Evolutionary conservation across 1,284 basidiomycete species (phyloP).

Genomic region (Trametes sp.): DNA sequence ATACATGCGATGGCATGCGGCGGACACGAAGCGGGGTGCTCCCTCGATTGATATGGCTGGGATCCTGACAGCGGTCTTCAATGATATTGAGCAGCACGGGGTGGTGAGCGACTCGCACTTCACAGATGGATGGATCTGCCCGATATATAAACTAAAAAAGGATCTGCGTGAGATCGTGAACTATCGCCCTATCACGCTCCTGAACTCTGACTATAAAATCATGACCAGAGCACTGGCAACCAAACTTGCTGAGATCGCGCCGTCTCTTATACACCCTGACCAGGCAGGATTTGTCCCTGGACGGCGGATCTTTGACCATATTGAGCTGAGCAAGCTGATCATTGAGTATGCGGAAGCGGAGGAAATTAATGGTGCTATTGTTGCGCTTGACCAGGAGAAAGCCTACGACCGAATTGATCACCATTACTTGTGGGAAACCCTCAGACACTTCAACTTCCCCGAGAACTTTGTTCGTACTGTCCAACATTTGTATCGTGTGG

Average conservation of each 20-base stretch:
- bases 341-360: constrained; percentile 34
- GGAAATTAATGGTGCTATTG: constrained; percentile 31
- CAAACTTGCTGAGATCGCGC: constrained; percentile 25
- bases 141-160: background rate
- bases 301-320: constrained; percentile 36
- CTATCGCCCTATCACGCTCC: constrained; percentile 44
- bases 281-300: constrained; percentile 43
- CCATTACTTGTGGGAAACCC: background rate
- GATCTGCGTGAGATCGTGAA: constrained; percentile 34
- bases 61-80: background rate
- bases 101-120: background rate
- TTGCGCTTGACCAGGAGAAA: too few species aligned
- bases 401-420: too few species aligned
- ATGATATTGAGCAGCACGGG: background rate
- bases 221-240: constrained; percentile 34
- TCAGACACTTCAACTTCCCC: background rate
- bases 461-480: background rate
- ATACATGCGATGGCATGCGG: background rate
- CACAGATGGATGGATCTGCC: background rate
- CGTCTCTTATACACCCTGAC: constrained; percentile 31
- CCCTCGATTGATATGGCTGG: background rate
- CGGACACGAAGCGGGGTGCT: background rate
- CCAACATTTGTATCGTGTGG: background rate
- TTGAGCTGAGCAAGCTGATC: constrained; percentile 31
- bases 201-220: constrained; percentile 44